Percentiles rank a stretch among this genome's conserved stretches.
These are phyloP conservation scores for Pestalotiopsis sp. DNA, from an alignment of 2,329 filamentous ascomycete species.

Conservation along the genomic window DNA sequence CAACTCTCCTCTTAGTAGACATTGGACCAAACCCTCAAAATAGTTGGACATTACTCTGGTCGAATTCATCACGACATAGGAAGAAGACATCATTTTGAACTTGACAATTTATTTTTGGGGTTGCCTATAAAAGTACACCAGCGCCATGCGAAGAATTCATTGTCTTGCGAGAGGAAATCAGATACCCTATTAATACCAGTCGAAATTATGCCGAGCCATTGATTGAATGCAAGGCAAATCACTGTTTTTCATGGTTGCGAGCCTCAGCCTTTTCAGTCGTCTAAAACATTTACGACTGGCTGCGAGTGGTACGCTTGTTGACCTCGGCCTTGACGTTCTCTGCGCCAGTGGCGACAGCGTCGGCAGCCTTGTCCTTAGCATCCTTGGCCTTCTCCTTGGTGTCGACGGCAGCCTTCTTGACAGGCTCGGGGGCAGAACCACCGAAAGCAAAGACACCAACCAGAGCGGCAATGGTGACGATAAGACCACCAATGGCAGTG, in stretches of 20 bases:
- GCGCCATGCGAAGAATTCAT: slow-evolving; percentile 14
- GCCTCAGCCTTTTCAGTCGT: neutral
- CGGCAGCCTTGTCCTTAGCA: slow-evolving; percentile 72
- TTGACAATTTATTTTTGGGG: slow-evolving; percentile 1
- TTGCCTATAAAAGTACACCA: slow-evolving; percentile 16
- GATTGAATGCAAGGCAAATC: neutral
- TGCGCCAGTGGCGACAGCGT: slow-evolving; percentile 62
- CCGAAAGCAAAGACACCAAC: slow-evolving; percentile 68
- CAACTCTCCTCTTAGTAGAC: too few relatives aligned
- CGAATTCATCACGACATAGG: neutral
- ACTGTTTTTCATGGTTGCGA: neutral
- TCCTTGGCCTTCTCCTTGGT: slow-evolving; percentile 74
- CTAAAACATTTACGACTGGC: slow-evolving; percentile 47
- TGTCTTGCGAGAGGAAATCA: slow-evolving; percentile 12
- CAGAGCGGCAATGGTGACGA: slow-evolving; percentile 72
- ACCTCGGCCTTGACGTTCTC: slow-evolving; percentile 78
- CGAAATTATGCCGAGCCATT: slow-evolving; percentile 1
- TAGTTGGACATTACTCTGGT: too few relatives aligned
- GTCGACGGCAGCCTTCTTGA: slow-evolving; percentile 71
- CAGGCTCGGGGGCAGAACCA: slow-evolving; percentile 67
- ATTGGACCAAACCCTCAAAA: too few relatives aligned
- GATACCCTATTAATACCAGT: slow-evolving; percentile 12
- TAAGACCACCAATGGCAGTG: slow-evolving; percentile 73
- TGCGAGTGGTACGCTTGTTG: slow-evolving; percentile 62
- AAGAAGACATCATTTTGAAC: neutral